A percentile compares a stretch with the other conserved stretches of the same genome.
Evolutionary conservation across 352 stramenopile genomes (phyloP).

Genomic region (Detonula confervacea): DNA sequence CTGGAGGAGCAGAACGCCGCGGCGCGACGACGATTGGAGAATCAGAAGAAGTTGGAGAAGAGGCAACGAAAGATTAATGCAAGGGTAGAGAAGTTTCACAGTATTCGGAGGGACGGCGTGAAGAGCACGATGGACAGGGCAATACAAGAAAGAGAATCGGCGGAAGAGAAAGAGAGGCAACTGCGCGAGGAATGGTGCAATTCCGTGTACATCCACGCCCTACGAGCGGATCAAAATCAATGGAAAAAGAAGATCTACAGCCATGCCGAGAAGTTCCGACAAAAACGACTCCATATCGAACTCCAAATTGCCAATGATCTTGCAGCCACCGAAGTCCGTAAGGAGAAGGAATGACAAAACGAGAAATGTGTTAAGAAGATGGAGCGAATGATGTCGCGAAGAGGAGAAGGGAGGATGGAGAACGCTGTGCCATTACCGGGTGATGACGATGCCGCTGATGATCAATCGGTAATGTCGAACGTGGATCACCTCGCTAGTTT

Average conservation of each 20-base stretch:
- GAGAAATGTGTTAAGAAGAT: constrained; percentile 42
- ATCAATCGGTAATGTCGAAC: background rate
- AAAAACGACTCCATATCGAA: constrained; percentile 19
- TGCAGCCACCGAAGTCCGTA: constrained; percentile 6
- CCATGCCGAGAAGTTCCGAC: constrained; percentile 21
- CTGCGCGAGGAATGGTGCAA: constrained; percentile 22
- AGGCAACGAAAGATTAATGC: constrained; percentile 54
- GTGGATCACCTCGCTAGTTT: constrained; percentile 8
- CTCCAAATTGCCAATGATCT: constrained; percentile 5
- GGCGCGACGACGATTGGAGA: constrained; percentile 25
- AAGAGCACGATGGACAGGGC: constrained; percentile 31
- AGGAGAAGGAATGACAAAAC: constrained; percentile 37
- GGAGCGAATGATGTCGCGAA: constrained; percentile 16
- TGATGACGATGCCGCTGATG: background rate
- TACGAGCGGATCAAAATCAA: constrained; percentile 15
- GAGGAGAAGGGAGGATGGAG: background rate
- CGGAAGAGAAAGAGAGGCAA: constrained; percentile 9
- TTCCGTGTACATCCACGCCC: constrained; percentile 5
- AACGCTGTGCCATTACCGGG: constrained; percentile 4
- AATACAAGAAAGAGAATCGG: background rate
- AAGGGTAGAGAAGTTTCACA: constrained; percentile 44
- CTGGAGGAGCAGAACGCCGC: constrained; percentile 45
- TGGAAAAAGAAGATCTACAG: constrained; percentile 33
- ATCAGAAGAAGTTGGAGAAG: constrained; percentile 41
- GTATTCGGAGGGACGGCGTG: constrained; percentile 33